Evolutionary conservation across 2,329 filamentous ascomycete species (phyloP), one percentile per base, ranked within the genome.

Genomic region (Fusarium multiceps): DNA sequence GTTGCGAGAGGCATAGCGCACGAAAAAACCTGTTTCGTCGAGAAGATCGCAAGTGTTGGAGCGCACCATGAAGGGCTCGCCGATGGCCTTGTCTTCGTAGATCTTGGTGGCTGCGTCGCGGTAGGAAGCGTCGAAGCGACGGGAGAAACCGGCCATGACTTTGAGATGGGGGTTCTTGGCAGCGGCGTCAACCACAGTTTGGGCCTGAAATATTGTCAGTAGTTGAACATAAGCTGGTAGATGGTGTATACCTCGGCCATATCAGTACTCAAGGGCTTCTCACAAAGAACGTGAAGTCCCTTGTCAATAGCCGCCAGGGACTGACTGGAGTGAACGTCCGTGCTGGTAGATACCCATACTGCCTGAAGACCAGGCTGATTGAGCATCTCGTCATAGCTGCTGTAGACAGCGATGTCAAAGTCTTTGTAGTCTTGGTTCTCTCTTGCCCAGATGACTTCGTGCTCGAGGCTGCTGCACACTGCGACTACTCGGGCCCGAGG

Each of bases 31-130:
- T 0, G 83, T 83, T 0, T 88, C 86, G 66, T 91, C 88, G 60
- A 87, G 85, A 74, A 88, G 89, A 79, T 92, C 89, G 76, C 88
- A 91, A 1, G 89, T 92, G 76, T 91, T 89, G 41, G 84, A 87
- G 60, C 89, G 88, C 64, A 92, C 82, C 55, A 92, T 82, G 23
- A 86, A 84, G 1, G 88, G 86, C 1, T 83, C 80, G 4, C 90
- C 90, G 63, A 92, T 90, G 25, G 81, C 72, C 1, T 63, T 62
- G 18, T 88, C 88, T 0, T 77, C 66, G 16, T 82, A 75, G 64
- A 87, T 84, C 64, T 86, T 84, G 12, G 78, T 65, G 71, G 81
- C 83, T 14, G 89, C 90, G 43, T 89, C 84, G 28, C 88, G 84
- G 81, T 92, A 92, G 6, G 87, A 90, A 32, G 83, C 81, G 69